Conservation (phyloP, 148 eudicot genomes). For the Fagopyrum homotropicum region DNA sequence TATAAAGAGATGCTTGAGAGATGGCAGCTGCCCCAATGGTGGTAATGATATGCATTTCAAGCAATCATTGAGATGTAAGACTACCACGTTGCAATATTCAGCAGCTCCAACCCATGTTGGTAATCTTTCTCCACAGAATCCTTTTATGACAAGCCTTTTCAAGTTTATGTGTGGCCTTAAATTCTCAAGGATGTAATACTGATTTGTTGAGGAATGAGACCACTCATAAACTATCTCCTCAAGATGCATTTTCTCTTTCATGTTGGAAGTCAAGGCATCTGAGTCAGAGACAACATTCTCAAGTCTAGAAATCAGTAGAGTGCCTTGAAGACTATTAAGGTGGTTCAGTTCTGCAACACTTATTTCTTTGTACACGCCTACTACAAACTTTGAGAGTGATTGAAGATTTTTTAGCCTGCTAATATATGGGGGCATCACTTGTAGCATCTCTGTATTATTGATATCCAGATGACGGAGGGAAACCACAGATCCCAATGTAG, state of each 20-base stretch:
- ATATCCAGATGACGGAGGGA: slow-evolving; percentile 10
- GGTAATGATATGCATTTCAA: slow-evolving; percentile 1
- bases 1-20: slow-evolving; percentile 1
- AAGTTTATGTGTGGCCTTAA: slow-evolving; percentile 7
- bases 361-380: not conserved
- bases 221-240: slow-evolving; percentile 10
- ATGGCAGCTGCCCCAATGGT: slow-evolving; percentile 11
- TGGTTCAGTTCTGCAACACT: slow-evolving; percentile 10
- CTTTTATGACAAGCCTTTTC: slow-evolving; percentile 3
- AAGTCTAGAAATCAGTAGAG: slow-evolving; percentile 6
- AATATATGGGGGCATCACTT: slow-evolving; percentile 13
- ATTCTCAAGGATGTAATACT: slow-evolving; percentile 6
- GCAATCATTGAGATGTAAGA: slow-evolving; percentile 3
- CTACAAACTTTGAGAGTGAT: slow-evolving; percentile 16
- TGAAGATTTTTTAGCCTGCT: slow-evolving; percentile 12
- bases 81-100: not conserved
- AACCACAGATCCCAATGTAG: not conserved
- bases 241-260: slow-evolving; percentile 8
- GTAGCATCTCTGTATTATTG: not conserved
- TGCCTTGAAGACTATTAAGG: slow-evolving; percentile 14
- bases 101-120: slow-evolving; percentile 11
- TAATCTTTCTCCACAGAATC: not conserved
- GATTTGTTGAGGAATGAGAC: not conserved
- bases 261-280: slow-evolving; percentile 10
- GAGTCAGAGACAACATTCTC: slow-evolving; percentile 11